These are phyloP conservation scores for Emmonsiellopsis sp. DNA, from an alignment of 2,329 filamentous ascomycete species.

Conservation along the genomic window DNA sequence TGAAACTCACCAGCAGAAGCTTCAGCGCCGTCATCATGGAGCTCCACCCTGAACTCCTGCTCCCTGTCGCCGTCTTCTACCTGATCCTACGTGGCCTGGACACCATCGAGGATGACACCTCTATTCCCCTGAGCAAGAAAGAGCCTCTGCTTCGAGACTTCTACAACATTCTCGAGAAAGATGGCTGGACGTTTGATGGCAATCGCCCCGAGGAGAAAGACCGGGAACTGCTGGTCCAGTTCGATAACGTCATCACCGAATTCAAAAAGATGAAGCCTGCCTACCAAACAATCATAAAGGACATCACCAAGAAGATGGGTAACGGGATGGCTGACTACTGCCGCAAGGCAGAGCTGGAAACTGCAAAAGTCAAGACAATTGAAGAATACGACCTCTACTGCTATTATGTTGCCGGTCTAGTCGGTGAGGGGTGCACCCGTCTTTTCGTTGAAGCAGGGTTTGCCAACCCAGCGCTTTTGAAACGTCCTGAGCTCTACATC, in stretches of 20 bases:
- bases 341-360: constrained; percentile 69
- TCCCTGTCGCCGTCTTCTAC: constrained; percentile 88
- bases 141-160: constrained; percentile 80
- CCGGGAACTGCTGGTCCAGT: constrained; percentile 81
- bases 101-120: constrained; percentile 99
- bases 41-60: constrained; percentile 83
- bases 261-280: constrained; percentile 78
- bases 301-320: constrained; percentile 91
- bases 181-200: constrained; percentile 83
- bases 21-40: constrained; percentile 92
- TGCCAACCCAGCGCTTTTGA: constrained; percentile 73
- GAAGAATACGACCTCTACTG: constrained; percentile 94
- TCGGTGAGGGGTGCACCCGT: constrained; percentile 84
- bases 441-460: constrained; percentile 82
- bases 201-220: constrained; percentile 93
- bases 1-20: constrained; percentile 83
- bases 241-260: constrained; percentile 77
- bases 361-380: constrained; percentile 65
- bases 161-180: constrained; percentile 64
- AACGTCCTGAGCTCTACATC: constrained; percentile 73
- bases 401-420: constrained; percentile 96
- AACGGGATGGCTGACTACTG: constrained; percentile 98
- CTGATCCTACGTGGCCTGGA: constrained; percentile 84
- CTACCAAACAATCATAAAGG: constrained; percentile 80
- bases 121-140: constrained; percentile 70